Percentiles rank a stretch among this genome's conserved stretches.
Evolutionary conservation across 129 eudicot species (phyloP).

Genomic region (Apium graveolens): DNA sequence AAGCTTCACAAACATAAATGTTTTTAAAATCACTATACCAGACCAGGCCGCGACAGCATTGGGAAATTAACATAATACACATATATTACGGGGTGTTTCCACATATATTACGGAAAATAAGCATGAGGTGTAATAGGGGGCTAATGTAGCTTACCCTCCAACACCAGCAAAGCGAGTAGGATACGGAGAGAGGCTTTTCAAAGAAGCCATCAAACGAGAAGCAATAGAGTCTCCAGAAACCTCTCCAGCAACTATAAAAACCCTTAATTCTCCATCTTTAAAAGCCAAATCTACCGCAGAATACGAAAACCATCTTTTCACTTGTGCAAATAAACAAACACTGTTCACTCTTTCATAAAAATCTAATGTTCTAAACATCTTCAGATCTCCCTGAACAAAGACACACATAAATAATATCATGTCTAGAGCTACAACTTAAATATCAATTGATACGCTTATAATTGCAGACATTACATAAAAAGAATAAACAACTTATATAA

Average conservation of each 20-base stretch:
- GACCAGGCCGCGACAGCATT: not conserved
- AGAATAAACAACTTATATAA: too few relatives aligned
- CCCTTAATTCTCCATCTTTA: constrained; percentile 82
- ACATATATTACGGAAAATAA: too few relatives aligned
- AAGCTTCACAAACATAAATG: too few relatives aligned
- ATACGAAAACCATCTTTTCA: constrained; percentile 37
- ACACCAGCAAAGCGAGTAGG: constrained; percentile 71
- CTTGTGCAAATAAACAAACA: constrained; percentile 6
- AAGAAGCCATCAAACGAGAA: constrained; percentile 64
- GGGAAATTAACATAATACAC: not conserved
- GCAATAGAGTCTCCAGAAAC: constrained; percentile 85
- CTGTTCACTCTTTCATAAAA: constrained; percentile 18
- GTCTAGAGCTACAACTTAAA: not conserved
- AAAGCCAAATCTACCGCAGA: constrained; percentile 54
- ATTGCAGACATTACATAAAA: too few relatives aligned
- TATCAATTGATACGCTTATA: not conserved
- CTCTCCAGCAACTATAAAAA: constrained; percentile 92
- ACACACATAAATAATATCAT: not conserved
- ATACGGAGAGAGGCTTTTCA: constrained; percentile 63
- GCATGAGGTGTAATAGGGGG: too few relatives aligned
- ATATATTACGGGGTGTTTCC: not conserved
- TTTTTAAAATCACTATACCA: not conserved
- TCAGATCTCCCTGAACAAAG: constrained; percentile 7
- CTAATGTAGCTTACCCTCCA: constrained; percentile 54
- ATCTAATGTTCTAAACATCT: constrained; percentile 25